Base-by-base conservation (phyloP, 176 grass and related monocot genomes). In the barley (Hordeum vulgare) region DNA sequence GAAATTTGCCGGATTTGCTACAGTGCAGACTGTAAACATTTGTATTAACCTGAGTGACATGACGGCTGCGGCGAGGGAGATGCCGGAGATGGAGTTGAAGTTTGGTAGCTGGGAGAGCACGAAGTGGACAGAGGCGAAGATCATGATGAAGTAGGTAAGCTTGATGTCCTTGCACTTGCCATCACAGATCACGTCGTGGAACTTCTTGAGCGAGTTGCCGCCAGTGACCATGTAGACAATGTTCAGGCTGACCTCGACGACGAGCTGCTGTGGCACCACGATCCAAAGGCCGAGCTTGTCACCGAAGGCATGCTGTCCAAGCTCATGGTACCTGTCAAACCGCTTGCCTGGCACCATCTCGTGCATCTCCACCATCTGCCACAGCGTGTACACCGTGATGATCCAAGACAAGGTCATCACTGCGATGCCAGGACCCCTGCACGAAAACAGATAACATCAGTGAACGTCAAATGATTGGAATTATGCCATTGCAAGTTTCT, bases 301-400 rank as follows among this genome's bases (percentile, higher is more conserved):
- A 0, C 92, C 90, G n/a, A 97, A 97, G 2, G 90, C 92, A 11
- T 90, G 80, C 61, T 94, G 92, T 1, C 87, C 90, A 0, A 92
- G 88, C 85, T 92, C 90, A 7, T 97, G 94, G 81, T 94, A 97
- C 14, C 92, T 29, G 15, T 97, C 94, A 53, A 97, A 97, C 8
- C 94, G 79, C 80, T 89, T 87, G 3, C 94, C 86, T 0, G 94
- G 94, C 1, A 93, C 86, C 33, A 84, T 85, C 86, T 97, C 94
- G 51, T 97, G 94, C 91, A 97, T 84, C 86, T 97, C 91, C 78
- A 97, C 94, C 94, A 97, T 87, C 65, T 97, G 94, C 94, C 94
- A 97, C 12, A 97, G 70, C 14, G 91, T 97, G 88, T 97, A 97
- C 0, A 97, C 44, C 29, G 91, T 93, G 83, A 97, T 69, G 72